Evolutionary conservation across 352 stramenopile genomes (phyloP).

Genomic region (Phytophthora niederhauseri): DNA sequence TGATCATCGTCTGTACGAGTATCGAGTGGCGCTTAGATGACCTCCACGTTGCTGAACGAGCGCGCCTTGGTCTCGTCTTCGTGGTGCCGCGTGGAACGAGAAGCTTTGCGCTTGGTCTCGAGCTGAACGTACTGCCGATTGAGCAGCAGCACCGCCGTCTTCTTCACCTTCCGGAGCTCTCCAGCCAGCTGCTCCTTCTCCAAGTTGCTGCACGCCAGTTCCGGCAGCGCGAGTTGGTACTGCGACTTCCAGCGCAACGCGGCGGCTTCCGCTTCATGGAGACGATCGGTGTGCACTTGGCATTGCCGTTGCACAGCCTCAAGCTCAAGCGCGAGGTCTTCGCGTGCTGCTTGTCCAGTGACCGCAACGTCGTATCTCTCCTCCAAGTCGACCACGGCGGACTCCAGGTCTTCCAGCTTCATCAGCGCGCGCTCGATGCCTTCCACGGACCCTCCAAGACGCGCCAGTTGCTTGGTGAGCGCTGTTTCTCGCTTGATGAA

Average conservation of each 20-base stretch:
- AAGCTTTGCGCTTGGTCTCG: constrained; percentile 5
- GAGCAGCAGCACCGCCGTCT: constrained; percentile 31
- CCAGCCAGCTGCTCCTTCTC: constrained; percentile 23
- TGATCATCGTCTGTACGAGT: constrained; percentile 2
- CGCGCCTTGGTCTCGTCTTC: constrained; percentile 22
- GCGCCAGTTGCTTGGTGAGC: constrained; percentile 25
- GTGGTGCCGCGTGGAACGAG: neutral
- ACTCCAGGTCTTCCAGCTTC: constrained; percentile 35
- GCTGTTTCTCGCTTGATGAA: constrained; percentile 28
- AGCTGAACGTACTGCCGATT: constrained; percentile 26
- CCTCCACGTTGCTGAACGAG: constrained; percentile 21
- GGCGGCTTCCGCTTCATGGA: constrained; percentile 23
- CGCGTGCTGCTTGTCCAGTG: neutral
- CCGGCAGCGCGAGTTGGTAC: constrained; percentile 18
- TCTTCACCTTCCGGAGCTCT: constrained; percentile 35
- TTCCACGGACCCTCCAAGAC: constrained; percentile 24
- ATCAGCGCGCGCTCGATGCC: constrained; percentile 33
- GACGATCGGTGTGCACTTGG: constrained; percentile 11
- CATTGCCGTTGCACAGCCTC: constrained; percentile 12
- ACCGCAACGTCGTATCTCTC: constrained; percentile 5
- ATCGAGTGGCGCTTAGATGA: constrained; percentile 1
- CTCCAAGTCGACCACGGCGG: constrained; percentile 9
- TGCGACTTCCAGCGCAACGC: constrained; percentile 25
- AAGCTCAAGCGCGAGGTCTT: constrained; percentile 13
- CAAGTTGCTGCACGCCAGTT: constrained; percentile 18